Conservation (phyloP, 164 flowering plant species). For the Magnolia sinica region DNA sequence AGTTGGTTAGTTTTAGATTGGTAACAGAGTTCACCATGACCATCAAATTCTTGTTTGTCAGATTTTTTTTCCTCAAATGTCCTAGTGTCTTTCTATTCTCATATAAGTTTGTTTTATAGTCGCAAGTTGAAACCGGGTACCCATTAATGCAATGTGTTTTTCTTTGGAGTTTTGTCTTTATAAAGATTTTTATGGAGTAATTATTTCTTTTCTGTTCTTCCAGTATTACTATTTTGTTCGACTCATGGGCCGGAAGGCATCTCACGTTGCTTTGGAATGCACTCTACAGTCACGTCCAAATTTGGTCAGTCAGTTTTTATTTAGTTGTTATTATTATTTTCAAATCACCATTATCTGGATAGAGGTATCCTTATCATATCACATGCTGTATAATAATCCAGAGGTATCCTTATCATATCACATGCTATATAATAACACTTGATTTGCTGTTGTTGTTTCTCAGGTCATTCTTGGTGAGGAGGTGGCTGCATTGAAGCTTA, state of each 20-base stretch:
- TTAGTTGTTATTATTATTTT: neutral
- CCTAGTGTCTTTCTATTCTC: neutral
- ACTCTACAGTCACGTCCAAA: conserved; percentile 98
- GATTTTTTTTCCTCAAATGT: neutral
- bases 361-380: neutral
- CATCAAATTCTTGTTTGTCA: neutral
- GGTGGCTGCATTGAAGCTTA: conserved; percentile 94
- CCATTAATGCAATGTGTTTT: neutral
- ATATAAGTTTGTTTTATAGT: neutral
- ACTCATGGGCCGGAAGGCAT: conserved; percentile 95
- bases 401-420: neutral
- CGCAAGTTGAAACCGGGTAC: neutral
- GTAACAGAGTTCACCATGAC: neutral
- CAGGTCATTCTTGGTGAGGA: conserved; percentile 98
- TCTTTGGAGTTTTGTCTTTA: neutral
- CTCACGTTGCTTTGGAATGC: conserved; percentile 97
- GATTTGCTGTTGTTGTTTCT: neutral
- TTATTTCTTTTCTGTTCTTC: conserved; percentile 5
- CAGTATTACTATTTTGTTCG: conserved; percentile 97
- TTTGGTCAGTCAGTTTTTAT: conserved; percentile 48
- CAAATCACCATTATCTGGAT: neutral
- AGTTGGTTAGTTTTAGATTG: neutral
- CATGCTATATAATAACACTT: neutral
- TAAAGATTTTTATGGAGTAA: neutral
- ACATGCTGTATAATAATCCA: neutral